Evolutionary conservation across 805 yeast genomes (phyloP), one percentile per base, ranked within the genome.

Genomic region (Spathaspora passalidarum): DNA sequence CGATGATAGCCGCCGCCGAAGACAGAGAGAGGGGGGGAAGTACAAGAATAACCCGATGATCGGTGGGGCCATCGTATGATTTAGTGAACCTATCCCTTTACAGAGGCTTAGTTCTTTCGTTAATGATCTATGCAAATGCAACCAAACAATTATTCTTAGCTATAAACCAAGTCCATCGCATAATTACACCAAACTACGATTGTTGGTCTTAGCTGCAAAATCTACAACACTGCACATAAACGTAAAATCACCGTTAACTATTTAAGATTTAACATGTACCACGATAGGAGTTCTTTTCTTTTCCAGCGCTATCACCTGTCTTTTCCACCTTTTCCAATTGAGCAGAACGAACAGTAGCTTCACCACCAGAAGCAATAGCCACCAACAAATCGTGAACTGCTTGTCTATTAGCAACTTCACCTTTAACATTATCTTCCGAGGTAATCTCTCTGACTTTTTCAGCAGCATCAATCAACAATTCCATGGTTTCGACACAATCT

Each of bases 281-380:
- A 53, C 72, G 62, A 57, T 63, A 68, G 13, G 66, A 57, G 32
- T 57, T 55, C 47, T 65, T 63, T 49, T 61, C 56, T 42, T 57
- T 54, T 23, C 52, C 48, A 44, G 58, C 61, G 19, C 55, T 58
- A 20, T 55, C 49, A 10, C 55, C 57, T 10, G 51, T 55, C 14
- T 47, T 49, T 35, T 62, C 62, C 41, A 56, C 49, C 11, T 43
- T 25, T 38, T 54, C 45, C 22, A 56, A 52, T 46, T 65, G 63
- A 13, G 43, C 47, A 26, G 52, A 46, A 49, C 61, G 62, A 34
- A 56, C 55, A 56, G 70, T 72, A 44, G 67, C 74, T 47, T 72
- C 72, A 23, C 82, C 86, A 45, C 76, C 80, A 44, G 78, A 75
- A 13, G 86, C 81, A 59, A 82, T 73, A 16, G 82, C 65, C 38